A percentile compares a stretch with the other conserved stretches of the same genome.
These are phyloP conservation scores for Hyparrhenia diplandra DNA, from an alignment of 176 grass and related monocot species.

Conservation along the genomic window DNA sequence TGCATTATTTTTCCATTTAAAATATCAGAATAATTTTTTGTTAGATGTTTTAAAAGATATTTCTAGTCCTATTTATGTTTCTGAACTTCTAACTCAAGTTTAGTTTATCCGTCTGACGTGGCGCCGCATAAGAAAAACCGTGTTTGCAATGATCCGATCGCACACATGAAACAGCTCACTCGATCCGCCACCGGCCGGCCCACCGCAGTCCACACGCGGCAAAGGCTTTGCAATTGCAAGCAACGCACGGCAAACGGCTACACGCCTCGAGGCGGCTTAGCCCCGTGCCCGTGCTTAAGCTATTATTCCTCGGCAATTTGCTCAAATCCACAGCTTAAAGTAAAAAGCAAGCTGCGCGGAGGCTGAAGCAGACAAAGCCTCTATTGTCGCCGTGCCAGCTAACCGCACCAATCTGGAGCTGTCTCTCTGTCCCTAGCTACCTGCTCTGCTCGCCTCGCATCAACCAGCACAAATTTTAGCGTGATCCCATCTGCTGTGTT, in stretches of 20 bases:
- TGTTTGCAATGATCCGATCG: background rate
- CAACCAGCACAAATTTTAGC: background rate
- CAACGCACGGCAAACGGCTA: constrained; percentile 25
- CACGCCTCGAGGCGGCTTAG: constrained; percentile 18
- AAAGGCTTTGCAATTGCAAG: background rate
- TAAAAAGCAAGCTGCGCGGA: background rate
- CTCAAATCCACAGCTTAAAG: background rate
- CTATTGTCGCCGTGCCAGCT: constrained; percentile 23
- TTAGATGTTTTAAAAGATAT: too few relatives aligned
- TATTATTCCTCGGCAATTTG: background rate
- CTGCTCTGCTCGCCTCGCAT: constrained; percentile 7
- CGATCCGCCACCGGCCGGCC: background rate
- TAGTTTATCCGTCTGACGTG: too few relatives aligned
- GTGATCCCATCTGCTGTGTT: background rate
- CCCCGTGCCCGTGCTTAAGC: too few relatives aligned
- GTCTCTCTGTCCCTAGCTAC: constrained; percentile 18
- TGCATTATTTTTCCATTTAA: too few relatives aligned
- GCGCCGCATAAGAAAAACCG: too few relatives aligned
- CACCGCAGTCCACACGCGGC: constrained; percentile 3
- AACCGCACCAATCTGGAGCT: background rate
- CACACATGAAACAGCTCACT: background rate
- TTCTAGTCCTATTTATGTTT: too few relatives aligned
- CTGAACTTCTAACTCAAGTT: too few relatives aligned
- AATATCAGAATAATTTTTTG: too few relatives aligned
- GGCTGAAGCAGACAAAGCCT: constrained; percentile 13